phyloP scores from a whole-genome alignment of 345 rosid species.

The Eucalyptus sp. region DNA sequence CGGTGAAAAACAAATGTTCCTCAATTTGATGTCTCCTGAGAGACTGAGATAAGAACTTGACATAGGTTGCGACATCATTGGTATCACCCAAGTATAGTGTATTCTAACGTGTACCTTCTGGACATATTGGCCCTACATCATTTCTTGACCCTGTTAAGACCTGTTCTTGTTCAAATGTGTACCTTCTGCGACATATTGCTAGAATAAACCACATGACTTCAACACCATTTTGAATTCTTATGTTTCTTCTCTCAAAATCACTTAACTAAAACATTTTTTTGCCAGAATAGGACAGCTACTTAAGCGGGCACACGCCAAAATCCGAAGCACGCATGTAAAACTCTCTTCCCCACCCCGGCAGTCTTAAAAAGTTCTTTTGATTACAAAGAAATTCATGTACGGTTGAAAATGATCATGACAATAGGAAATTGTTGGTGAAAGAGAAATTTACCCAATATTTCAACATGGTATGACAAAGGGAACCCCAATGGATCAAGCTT shows the following conservation, averaged over 20 bases:
- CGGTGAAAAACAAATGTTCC: neutral
- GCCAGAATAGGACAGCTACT: no score
- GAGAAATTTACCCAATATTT: no score
- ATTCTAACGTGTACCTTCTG: neutral
- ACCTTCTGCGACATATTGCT: neutral
- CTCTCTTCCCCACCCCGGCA: neutral
- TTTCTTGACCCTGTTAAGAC: neutral
- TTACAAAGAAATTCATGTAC: no score
- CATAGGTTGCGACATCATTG: conserved; percentile 40
- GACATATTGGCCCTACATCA: neutral
- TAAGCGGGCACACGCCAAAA: neutral
- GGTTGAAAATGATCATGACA: no score
- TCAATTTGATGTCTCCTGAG: neutral
- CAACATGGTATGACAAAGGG: conserved; percentile 25
- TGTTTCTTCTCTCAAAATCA: neutral
- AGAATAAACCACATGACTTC: neutral
- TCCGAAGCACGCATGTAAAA: no score
- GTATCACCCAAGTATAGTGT: neutral
- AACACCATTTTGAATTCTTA: neutral
- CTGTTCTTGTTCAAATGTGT: neutral
- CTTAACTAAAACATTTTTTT: neutral
- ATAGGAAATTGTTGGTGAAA: no score
- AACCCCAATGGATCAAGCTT: conserved; percentile 48
- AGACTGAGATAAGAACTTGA: neutral
- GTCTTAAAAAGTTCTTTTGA: no score